A percentile compares a stretch with the other conserved stretches of the same genome.
Conservation (phyloP, 306 rosid species). For the Hylodesmum podocarpum region DNA sequence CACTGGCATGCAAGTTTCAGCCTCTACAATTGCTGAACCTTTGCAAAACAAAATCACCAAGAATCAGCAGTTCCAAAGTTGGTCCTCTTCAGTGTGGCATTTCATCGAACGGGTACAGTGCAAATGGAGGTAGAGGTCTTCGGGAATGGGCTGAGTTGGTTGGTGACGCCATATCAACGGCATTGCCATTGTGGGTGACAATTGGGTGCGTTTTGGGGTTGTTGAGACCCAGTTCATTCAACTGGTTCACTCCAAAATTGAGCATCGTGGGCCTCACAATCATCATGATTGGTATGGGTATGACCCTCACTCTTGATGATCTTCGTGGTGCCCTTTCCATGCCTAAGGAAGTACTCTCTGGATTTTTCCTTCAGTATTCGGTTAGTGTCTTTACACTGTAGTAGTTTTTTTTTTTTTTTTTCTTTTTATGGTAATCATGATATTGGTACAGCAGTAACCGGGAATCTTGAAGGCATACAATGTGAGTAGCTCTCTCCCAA, state of each 20-base stretch:
- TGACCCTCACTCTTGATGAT: constrained; percentile 84
- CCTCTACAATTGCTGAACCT: neutral
- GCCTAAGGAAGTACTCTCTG: constrained; percentile 75
- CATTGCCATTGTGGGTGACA: constrained; percentile 83
- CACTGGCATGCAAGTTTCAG: constrained; percentile 1
- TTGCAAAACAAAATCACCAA: neutral
- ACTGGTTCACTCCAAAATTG: constrained; percentile 71
- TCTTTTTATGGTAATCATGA: too few relatives aligned
- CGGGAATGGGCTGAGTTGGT: constrained; percentile 56
- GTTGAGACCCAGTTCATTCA: constrained; percentile 50
- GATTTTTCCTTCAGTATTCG: constrained; percentile 81
- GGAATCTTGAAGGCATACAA: too few relatives aligned
- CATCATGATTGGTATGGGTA: constrained; percentile 95
- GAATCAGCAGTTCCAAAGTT: neutral
- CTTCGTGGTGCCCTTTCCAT: constrained; percentile 73
- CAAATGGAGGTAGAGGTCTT: constrained; percentile 37
- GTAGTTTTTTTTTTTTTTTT: too few relatives aligned
- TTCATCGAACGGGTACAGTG: constrained; percentile 48
- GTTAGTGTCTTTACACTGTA: constrained; percentile 35
- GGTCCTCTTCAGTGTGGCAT: constrained; percentile 52
- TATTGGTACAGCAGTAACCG: too few relatives aligned
- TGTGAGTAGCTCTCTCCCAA: too few relatives aligned
- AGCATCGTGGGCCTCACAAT: constrained; percentile 55
- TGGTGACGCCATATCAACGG: constrained; percentile 61
- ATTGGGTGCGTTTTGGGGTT: constrained; percentile 71